These are phyloP conservation scores for Fusarium irregulare DNA, from an alignment of 2,329 filamentous ascomycete species.

Conservation along the genomic window DNA sequence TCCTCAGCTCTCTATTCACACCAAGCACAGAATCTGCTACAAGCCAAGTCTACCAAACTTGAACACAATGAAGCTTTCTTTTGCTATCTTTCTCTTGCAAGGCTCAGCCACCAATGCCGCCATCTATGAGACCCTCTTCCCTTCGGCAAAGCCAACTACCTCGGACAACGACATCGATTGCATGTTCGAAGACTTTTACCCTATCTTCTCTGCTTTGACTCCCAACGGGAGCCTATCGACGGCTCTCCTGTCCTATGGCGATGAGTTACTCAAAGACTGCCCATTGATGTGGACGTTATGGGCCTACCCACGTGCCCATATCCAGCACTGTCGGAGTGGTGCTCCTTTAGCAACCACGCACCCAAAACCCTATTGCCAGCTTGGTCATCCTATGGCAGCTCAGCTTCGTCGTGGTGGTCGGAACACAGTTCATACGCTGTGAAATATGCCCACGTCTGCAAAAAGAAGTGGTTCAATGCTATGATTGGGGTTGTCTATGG, in stretches of 20 bases:
- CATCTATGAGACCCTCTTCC: background rate
- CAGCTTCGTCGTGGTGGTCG: background rate
- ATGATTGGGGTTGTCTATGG: background rate
- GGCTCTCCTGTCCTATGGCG: background rate
- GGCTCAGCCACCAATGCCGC: background rate
- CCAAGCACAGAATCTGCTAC: too few relatives aligned
- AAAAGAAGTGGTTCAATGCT: background rate
- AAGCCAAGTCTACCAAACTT: too few relatives aligned
- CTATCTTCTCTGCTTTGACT: background rate
- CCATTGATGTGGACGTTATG: background rate
- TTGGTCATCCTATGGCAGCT: background rate
- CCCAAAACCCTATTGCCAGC: background rate
- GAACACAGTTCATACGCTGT: background rate
- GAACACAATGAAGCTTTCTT: too few relatives aligned
- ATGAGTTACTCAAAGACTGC: background rate
- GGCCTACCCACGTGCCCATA: background rate
- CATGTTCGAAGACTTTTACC: background rate
- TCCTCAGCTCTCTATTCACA: too few relatives aligned
- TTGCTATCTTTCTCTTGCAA: too few relatives aligned
- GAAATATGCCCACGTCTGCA: background rate
- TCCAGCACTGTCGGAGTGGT: background rate
- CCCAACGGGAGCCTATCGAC: accelerated
- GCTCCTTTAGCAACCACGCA: background rate
- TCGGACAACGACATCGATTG: background rate
- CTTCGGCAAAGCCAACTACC: background rate